These are phyloP conservation scores for Setaria italica DNA, from an alignment of 202 grass and related monocot species.

Conservation along the genomic window DNA sequence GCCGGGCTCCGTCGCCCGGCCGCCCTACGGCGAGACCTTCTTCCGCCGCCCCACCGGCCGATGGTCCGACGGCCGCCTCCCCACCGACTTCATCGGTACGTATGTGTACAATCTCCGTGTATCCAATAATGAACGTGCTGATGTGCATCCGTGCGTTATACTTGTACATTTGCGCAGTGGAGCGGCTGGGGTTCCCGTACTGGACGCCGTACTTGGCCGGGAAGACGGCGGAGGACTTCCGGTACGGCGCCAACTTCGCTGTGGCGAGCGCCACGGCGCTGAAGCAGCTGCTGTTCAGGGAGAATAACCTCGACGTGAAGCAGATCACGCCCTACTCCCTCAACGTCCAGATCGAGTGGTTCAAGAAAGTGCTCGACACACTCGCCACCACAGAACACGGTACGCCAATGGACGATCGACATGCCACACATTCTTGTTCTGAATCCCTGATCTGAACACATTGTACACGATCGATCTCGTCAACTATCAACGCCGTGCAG, in stretches of 20 bases:
- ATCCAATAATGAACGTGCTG: too few relatives aligned
- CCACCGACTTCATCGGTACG: slow-evolving; percentile 69
- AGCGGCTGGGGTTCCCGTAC: slow-evolving; percentile 55
- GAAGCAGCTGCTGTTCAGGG: slow-evolving; percentile 47
- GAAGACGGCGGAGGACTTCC: slow-evolving; percentile 55
- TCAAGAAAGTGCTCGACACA: slow-evolving; percentile 53
- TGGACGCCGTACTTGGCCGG: slow-evolving; percentile 60
- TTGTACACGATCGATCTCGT: too few relatives aligned
- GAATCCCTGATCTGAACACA: too few relatives aligned
- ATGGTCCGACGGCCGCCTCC: slow-evolving; percentile 65
- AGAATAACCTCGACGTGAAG: slow-evolving; percentile 45
- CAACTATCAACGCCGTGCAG: slow-evolving; percentile 8
- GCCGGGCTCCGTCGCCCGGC: slow-evolving; percentile 31
- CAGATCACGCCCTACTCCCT: slow-evolving; percentile 66
- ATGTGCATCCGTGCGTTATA: too few relatives aligned
- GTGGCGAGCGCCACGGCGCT: slow-evolving; percentile 68
- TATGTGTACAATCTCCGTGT: too few relatives aligned
- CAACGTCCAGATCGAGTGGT: slow-evolving; percentile 64
- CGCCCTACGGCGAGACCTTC: slow-evolving; percentile 76
- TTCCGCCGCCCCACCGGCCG: slow-evolving; percentile 69
- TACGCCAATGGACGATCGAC: not conserved
- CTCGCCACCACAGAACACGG: slow-evolving; percentile 41
- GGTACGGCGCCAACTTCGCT: slow-evolving; percentile 76
- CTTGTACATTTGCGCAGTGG: slow-evolving; percentile 24
- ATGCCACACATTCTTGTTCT: too few relatives aligned